Base-by-base conservation (phyloP, 768 basidiomycete species). In the Mycena olivaceomarginata region DNA sequence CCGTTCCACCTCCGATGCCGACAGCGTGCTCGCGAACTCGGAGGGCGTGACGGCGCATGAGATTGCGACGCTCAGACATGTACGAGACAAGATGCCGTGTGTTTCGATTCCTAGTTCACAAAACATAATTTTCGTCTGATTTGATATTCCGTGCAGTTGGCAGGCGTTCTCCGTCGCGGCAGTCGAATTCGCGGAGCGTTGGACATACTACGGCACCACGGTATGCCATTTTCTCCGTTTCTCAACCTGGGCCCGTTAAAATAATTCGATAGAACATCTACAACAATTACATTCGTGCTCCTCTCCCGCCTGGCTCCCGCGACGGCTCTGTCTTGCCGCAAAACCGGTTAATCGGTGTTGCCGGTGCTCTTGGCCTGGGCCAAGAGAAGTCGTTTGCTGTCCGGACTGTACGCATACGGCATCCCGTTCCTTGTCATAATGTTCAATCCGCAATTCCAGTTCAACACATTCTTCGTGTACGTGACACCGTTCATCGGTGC, bases 181-280 rank as follows among this genome's bases (percentile, higher is more conserved):
- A 66, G 88, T 90, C 16, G 90, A 92, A 78, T 89, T 92, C 56
- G 89, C 90, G 67, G 91, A 92, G 82, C 87, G 91, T 81, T 90
- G 88, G 89, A 85, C 87, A 10, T 90, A 90, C 85, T 91, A 92
- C 78, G 90, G 87, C 70, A 89, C 89, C 16, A 87, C 89, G 56
- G 75, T 70, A 43, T n/a, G 22, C 3, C 41, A 9, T 53, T 1
- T 8, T 15, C 2, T 18, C 48, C 10, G 11, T n/a, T 22, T 20
- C 39, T 57, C 51, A 31, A 31, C 31, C 31, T 31, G 31, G 31
- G 22, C 20, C 11, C 41, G 40, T 11, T 18, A 15, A 37, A 60
- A 25, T 25, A 39, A 10, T 20, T 16, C 13, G 31, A 9, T 48
- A 76, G 75, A 89, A 89, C 79, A 80, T 89, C 51, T 89, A 85